Evolutionary conservation across 2,329 filamentous ascomycete genomes (phyloP), one percentile per base, ranked within the genome.

Genomic region (Ophiostoma ips): DNA sequence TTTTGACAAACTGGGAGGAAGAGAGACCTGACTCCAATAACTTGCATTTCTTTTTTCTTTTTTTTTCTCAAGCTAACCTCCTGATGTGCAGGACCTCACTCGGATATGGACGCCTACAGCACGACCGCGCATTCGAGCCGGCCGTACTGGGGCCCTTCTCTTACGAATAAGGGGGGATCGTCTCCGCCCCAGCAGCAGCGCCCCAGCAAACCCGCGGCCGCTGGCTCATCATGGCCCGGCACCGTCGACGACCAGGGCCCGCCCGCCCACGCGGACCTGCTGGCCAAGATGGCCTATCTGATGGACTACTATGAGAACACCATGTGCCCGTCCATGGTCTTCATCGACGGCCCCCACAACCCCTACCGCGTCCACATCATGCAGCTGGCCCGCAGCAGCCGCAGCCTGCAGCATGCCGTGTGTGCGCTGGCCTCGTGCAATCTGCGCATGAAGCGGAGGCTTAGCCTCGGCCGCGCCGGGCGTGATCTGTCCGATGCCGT

Each of bases 301-400:
- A 83, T 95, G 70, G 84, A 94, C 62, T 95, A 95, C 66, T 95
- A 94, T 66, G 83, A 89, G 61, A 88, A 87, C 64, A 85, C 87
- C 61, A 89, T 96, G 68, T 92, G 88, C 57, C 86, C 87, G 5
- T 87, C 87, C 52, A 85, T 95, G 66, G 88, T 95, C 47, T 86
- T 88, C 57, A 88, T 95, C 63, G 90, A 96, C 62, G 82, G 82
- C 11, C 83, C 85, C 1, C 75, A 74, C 55, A 95, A 95, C 63
- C 90, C 90, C 1, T 95, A 90, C 63, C 76, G 88, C 54, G 80
- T 82, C 58, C 84, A 94, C 61, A 80, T 95, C 50, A 72, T 95
- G 52, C 80, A 80, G 50, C 73, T 95, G 47, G 87, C 88, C 12
- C 73, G 80, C 56, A 73, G 77, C 53, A 94, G 86, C 64, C 80